These are phyloP conservation scores for Diaporthe sp. DNA, from an alignment of 2,329 filamentous ascomycete species.

Conservation along the genomic window DNA sequence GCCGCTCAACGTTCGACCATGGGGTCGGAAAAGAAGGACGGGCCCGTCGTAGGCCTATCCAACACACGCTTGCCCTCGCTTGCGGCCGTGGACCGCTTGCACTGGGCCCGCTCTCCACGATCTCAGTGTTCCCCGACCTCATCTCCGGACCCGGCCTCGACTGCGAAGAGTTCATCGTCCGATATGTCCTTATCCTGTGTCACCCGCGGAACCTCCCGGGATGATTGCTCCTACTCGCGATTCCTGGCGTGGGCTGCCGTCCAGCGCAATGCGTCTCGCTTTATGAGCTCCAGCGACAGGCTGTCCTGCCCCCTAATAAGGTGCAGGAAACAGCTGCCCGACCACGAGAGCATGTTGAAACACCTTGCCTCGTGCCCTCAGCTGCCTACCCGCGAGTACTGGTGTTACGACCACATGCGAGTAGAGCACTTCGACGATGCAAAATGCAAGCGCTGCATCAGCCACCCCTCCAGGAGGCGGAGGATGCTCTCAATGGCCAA, in stretches of 20 bases:
- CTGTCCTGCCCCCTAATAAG: conserved; percentile 66
- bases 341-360: conserved; percentile 68
- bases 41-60: conserved; percentile 37
- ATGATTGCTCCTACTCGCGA: conserved; percentile 66
- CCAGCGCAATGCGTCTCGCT: conserved; percentile 64
- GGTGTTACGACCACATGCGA: conserved; percentile 68
- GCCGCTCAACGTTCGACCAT: conserved; percentile 23
- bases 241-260: conserved; percentile 71
- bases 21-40: conserved; percentile 38
- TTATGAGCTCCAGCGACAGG: conserved; percentile 63
- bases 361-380: conserved; percentile 65
- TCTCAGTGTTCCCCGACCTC: conserved; percentile 29
- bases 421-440: conserved; percentile 67
- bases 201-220: conserved; percentile 58
- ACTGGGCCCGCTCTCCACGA: neutral
- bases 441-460: conserved; percentile 64
- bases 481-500: conserved; percentile 68
- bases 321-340: conserved; percentile 63
- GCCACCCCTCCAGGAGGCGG: conserved; percentile 65
- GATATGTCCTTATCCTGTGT: conserved; percentile 39
- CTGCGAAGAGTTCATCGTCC: conserved; percentile 11
- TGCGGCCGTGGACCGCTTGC: conserved; percentile 23
- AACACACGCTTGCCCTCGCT: conserved; percentile 19
- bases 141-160: conserved; percentile 13
- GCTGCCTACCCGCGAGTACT: conserved; percentile 66